Conservation (phyloP, 768 basidiomycete genomes). For the Hortiboletus campestris region DNA sequence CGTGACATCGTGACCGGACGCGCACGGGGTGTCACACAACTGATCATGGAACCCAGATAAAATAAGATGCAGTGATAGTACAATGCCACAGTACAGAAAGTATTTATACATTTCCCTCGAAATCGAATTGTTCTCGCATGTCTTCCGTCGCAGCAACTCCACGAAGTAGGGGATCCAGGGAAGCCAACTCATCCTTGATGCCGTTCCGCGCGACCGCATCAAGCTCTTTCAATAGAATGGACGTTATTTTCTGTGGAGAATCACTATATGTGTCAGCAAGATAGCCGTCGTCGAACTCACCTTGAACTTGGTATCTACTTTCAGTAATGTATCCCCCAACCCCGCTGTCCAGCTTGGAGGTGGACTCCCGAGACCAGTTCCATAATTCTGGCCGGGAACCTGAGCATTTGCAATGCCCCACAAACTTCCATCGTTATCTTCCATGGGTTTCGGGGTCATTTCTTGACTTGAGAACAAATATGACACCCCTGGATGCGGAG, state of each 20-base stretch:
- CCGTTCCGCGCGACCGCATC: constrained; percentile 77
- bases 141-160: constrained; percentile 47
- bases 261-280: constrained; percentile 1
- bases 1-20: constrained; percentile 25
- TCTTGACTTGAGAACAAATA: constrained; percentile 57
- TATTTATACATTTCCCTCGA: constrained; percentile 38
- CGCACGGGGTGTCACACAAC: constrained; percentile 21
- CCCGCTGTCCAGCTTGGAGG: constrained; percentile 61
- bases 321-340: constrained; percentile 71
- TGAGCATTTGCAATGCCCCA: constrained; percentile 70
- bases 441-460: constrained; percentile 38
- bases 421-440: constrained; percentile 51
- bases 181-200: constrained; percentile 80
- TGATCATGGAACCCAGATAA: not conserved
- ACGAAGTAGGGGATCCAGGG: constrained; percentile 73
- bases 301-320: constrained; percentile 84
- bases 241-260: constrained; percentile 75
- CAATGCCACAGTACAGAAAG: constrained; percentile 20
- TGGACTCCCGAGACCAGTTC: constrained; percentile 43
- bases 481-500: constrained; percentile 80
- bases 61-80: constrained; percentile 18
- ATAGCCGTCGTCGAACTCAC: constrained; percentile 38
- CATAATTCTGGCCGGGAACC: constrained; percentile 27
- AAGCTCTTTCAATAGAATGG: constrained; percentile 75
- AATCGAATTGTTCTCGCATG: constrained; percentile 41